These are phyloP conservation scores for Citrus mangshanensis DNA, from an alignment of 345 rosid species.

Conservation along the genomic window DNA sequence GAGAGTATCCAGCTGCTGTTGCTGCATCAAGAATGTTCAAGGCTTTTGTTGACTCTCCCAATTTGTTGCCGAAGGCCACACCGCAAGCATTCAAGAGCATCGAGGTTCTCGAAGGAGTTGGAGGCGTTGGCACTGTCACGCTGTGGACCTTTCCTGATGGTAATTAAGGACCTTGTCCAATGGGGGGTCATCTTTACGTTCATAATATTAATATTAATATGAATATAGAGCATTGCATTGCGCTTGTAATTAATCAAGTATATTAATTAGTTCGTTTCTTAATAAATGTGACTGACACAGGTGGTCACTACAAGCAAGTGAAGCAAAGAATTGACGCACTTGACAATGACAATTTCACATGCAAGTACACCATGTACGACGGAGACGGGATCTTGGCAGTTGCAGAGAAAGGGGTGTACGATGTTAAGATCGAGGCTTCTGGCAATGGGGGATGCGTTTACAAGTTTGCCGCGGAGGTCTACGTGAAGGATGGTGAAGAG, in stretches of 20 bases:
- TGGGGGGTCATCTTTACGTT: no score
- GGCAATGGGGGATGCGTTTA: constrained; percentile 1
- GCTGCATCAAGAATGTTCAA: background rate
- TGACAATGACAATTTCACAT: constrained; percentile 28
- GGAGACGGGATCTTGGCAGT: constrained; percentile 14
- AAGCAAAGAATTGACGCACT: constrained; percentile 34
- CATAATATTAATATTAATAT: no score
- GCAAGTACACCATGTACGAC: constrained; percentile 30
- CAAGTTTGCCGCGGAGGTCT: background rate
- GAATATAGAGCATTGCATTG: no score
- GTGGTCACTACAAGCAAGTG: constrained; percentile 11
- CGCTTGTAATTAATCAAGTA: no score
- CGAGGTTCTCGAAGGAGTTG: constrained; percentile 27
- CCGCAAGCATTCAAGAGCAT: constrained; percentile 26
- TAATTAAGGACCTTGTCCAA: background rate
- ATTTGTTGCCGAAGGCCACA: constrained; percentile 16
- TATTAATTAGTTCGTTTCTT: no score
- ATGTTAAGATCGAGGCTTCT: constrained; percentile 17
- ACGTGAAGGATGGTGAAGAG: background rate
- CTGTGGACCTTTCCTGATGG: constrained; percentile 25
- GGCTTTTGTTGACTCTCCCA: constrained; percentile 5
- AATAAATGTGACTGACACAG: background rate
- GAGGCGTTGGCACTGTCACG: constrained; percentile 35
- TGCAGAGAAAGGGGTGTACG: constrained; percentile 17
- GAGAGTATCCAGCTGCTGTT: background rate